Evolutionary conservation across 805 yeast species (phyloP).

Genomic region (Starmerella kuoi): DNA sequence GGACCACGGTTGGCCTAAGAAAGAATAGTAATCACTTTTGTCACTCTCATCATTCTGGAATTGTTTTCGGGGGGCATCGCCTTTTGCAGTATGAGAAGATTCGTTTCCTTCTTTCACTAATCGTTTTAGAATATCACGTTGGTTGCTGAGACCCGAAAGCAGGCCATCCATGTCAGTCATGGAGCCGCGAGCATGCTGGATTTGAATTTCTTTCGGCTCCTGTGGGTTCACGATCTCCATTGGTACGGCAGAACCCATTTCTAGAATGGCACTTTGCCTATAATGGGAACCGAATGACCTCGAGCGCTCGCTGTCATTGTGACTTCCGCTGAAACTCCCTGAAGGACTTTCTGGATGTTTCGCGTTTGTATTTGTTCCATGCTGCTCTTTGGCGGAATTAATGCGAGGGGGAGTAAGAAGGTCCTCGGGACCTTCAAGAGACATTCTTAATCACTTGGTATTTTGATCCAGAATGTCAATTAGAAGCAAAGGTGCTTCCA

Average conservation of each 20-base stretch:
- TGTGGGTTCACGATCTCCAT: constrained; percentile 9
- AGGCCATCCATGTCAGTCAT: not conserved
- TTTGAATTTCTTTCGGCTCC: constrained; percentile 18
- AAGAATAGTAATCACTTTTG: no score
- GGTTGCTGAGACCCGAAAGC: not conserved
- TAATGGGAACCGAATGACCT: constrained; percentile 12
- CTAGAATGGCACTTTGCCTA: constrained; percentile 15
- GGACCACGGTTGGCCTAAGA: no score
- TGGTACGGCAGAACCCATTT: constrained; percentile 20
- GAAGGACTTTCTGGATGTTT: not conserved
- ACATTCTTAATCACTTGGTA: no score
- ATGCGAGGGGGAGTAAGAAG: not conserved
- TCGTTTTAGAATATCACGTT: not conserved
- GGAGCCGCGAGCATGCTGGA: not conserved
- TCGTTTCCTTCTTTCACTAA: not conserved
- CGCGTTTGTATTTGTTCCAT: not conserved
- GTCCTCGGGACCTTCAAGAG: not conserved
- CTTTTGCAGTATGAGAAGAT: no score
- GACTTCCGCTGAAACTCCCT: not conserved
- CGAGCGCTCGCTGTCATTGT: not conserved
- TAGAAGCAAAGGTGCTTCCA: no score
- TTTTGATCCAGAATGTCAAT: no score
- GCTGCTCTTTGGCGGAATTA: not conserved
- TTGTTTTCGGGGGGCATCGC: no score
- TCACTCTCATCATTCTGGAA: no score